Evolutionary conservation across 768 basidiomycete genomes (phyloP), one percentile per base, ranked within the genome.

Genomic region (Termitomyces sp.): DNA sequence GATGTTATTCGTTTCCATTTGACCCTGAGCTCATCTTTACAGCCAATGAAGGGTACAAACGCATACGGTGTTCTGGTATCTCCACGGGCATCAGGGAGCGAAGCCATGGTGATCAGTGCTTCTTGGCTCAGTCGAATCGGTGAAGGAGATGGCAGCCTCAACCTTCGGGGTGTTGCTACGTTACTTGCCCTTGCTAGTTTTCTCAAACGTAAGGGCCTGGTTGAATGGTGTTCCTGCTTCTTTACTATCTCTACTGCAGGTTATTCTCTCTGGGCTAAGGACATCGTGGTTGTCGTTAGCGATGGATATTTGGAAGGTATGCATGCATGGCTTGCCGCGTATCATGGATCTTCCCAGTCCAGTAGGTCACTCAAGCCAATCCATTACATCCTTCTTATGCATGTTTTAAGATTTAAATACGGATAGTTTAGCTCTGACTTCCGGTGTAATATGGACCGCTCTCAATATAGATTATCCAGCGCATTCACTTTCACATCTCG

Each of bases 371-470:
- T 19, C 38, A 48, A 29, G 23, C 6, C 32, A 38, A 23, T 40
- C 6, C 9, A 17, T 40, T 40, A 21, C 42, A 23, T 43, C 5
- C 8, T 19, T 50, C 25, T 53, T 1, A 43, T 23, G 49, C 9
- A 43, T 52, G 25, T 46, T 25, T 23, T 27, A 56, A 95, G 93
- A 88, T 66, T 75, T 94, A 17, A 62, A 75, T n/a, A 81, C 82
- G 1, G 84, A 90, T 35, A 74, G 77, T 9, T 76, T 97, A 37
- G 71, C 75, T 34, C 66, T 91, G 23, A 70, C 83, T 1, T 92
- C 92, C 2, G 95, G 95, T 3, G 89, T 95, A 6, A 90, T 99
- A 42, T 99, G 97, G 97, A 93, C 91, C 1, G 94, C 94, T 11
- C 73, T 99, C 45, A 90, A 90, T 63, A 84, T 99, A 42, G 97